Evolutionary conservation across 2,329 filamentous ascomycete genomes (phyloP).

Genomic region (Pyrenophora tritici-repentis): DNA sequence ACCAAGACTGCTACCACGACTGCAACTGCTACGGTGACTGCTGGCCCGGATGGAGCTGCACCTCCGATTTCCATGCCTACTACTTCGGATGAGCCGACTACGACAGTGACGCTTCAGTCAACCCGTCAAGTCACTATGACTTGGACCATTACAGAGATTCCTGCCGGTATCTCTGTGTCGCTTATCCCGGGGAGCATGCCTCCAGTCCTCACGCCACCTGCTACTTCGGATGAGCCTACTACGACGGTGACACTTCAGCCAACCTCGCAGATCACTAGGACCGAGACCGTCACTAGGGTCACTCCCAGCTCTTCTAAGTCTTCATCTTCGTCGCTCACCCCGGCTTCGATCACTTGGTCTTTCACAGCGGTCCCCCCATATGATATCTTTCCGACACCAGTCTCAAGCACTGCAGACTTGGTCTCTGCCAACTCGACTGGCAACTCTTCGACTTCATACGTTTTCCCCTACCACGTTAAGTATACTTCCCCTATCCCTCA

Average conservation of each 20-base stretch:
- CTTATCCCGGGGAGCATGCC: too few species aligned
- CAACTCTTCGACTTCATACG: background rate
- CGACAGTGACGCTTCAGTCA: slow-evolving; percentile 23
- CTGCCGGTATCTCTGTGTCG: too few species aligned
- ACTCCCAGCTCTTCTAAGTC: background rate
- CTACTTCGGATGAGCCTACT: slow-evolving; percentile 10
- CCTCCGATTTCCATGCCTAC: background rate
- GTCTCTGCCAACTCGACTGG: background rate
- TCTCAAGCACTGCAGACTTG: background rate
- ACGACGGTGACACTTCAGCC: slow-evolving; percentile 24
- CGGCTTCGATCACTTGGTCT: background rate
- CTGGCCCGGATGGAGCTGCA: background rate
- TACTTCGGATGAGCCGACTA: slow-evolving; percentile 6
- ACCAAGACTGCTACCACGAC: slow-evolving; percentile 28
- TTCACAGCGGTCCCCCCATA: slow-evolving; percentile 3
- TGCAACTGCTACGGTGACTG: slow-evolving; percentile 16
- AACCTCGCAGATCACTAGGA: slow-evolving; percentile 12
- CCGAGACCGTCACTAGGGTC: background rate
- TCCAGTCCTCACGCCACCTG: too few species aligned
- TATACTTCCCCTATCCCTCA: background rate
- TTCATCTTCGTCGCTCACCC: background rate
- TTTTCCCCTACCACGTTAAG: background rate
- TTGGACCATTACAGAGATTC: background rate
- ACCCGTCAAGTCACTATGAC: slow-evolving; percentile 12
- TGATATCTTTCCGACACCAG: background rate